phyloP scores from a whole-genome alignment of 2,329 filamentous ascomycete species.

The Venturia asperata region DNA sequence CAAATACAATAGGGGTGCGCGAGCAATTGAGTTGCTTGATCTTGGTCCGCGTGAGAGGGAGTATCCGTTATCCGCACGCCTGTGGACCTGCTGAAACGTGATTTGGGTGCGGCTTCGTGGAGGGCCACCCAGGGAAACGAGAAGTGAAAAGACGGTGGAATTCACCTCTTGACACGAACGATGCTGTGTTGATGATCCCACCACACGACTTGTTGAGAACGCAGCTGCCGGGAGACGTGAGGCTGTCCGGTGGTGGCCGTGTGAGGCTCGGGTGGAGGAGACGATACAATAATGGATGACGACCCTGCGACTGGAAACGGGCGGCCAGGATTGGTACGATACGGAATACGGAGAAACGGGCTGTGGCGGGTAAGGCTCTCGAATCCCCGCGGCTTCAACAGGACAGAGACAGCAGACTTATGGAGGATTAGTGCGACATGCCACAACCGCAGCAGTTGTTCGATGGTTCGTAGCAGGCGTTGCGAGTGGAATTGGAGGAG shows the following conservation, averaged over 20 bases:
- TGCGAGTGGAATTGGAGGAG: not conserved
- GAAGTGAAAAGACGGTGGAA: not conserved
- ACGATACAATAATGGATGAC: constrained; percentile 19
- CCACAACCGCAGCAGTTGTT: not conserved
- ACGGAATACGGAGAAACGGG: constrained; percentile 21
- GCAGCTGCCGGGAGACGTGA: not conserved
- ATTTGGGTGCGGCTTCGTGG: not conserved
- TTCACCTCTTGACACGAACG: not conserved
- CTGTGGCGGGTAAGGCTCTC: constrained; percentile 1
- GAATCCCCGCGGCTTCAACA: not conserved
- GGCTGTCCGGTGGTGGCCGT: not conserved
- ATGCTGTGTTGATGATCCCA: not conserved
- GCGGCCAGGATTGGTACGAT: constrained; percentile 18
- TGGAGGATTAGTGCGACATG: not conserved
- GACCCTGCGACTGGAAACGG: constrained; percentile 15
- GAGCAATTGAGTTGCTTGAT: constrained; percentile 11
- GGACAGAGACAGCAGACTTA: not conserved
- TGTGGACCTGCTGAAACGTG: not conserved
- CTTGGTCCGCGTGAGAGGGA: constrained; percentile 2
- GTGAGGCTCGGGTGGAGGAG: constrained; percentile 19
- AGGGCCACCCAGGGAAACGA: not conserved
- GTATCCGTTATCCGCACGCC: not conserved
- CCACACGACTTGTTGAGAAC: not conserved
- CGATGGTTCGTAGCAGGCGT: not conserved
- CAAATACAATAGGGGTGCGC: constrained; percentile 13